Conservation (phyloP, 805 yeast genomes). For the Myxozyma sirexii region DNA sequence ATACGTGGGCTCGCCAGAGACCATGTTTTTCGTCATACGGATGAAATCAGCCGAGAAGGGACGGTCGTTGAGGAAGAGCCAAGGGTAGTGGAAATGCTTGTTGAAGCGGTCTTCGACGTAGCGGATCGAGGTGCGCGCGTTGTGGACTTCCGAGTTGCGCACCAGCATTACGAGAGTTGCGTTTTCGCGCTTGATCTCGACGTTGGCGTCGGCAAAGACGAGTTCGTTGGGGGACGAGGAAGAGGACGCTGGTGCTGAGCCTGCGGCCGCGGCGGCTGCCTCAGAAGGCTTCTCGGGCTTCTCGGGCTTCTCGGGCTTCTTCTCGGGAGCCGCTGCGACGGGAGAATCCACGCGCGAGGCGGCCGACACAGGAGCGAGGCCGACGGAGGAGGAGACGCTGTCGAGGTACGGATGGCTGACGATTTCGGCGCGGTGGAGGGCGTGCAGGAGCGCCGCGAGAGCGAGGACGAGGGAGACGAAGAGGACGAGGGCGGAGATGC, state of each 20-base stretch:
- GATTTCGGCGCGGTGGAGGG: slow-evolving; percentile 1
- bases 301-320: too few relatives aligned
- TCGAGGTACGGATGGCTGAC: slow-evolving; percentile 11
- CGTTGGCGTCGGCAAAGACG: background rate
- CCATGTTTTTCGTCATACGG: slow-evolving; percentile 49
- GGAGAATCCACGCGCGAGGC: background rate
- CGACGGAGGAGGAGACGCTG: background rate
- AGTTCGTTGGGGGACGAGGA: background rate
- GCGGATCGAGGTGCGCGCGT: slow-evolving; percentile 58
- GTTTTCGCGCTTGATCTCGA: slow-evolving; percentile 40
- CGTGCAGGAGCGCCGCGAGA: slow-evolving; percentile 1
- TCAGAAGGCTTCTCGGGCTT: too few relatives aligned
- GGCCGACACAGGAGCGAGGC: background rate
- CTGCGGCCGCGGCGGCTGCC: background rate
- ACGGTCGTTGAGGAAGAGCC: slow-evolving; percentile 75
- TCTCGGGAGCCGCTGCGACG: background rate
- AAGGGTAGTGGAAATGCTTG: slow-evolving; percentile 63
- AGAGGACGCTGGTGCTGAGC: background rate
- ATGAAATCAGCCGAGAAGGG: slow-evolving; percentile 62
- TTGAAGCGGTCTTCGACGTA: slow-evolving; percentile 71
- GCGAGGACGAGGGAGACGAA: background rate
- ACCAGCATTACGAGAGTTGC: slow-evolving; percentile 74
- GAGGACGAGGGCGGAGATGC: background rate
- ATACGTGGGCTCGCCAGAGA: slow-evolving; percentile 65
- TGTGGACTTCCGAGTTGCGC: slow-evolving; percentile 64